Evolutionary conservation across 1,284 basidiomycete genomes (phyloP).

Genomic region (Boletus sp.): DNA sequence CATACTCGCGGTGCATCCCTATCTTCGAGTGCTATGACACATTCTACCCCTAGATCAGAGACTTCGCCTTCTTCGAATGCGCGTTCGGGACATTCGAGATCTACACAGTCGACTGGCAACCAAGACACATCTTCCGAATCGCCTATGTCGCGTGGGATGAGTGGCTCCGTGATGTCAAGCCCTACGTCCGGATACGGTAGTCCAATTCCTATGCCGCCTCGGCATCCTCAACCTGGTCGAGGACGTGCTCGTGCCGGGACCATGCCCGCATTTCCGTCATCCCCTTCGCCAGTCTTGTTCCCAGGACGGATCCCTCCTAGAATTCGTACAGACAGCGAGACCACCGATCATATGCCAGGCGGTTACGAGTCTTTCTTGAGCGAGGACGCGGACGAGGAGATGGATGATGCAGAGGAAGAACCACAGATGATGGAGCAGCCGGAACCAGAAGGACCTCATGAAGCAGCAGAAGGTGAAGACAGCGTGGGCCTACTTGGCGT

Average conservation of each 20-base stretch:
- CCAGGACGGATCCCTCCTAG: slow-evolving; percentile 39
- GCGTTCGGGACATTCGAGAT: slow-evolving; percentile 47
- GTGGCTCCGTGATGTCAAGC: slow-evolving; percentile 38
- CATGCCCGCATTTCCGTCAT: slow-evolving; percentile 47
- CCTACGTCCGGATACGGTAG: slow-evolving; percentile 44
- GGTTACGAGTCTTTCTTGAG: slow-evolving; percentile 40
- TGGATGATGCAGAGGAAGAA: slow-evolving; percentile 43
- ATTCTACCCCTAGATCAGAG: slow-evolving; percentile 42
- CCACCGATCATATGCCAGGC: slow-evolving; percentile 39
- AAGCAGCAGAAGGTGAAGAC: slow-evolving; percentile 70
- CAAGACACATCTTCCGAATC: slow-evolving; percentile 56
- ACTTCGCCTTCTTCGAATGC: slow-evolving; percentile 45
- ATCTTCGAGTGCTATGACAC: slow-evolving; percentile 43
- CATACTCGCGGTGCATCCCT: slow-evolving; percentile 47
- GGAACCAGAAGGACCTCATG: slow-evolving; percentile 56
- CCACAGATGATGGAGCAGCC: slow-evolving; percentile 54
- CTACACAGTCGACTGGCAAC: slow-evolving; percentile 62
- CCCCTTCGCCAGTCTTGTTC: slow-evolving; percentile 51
- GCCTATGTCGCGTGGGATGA: slow-evolving; percentile 40
- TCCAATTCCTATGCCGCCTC: slow-evolving; percentile 72
- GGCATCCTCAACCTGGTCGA: slow-evolving; percentile 57
- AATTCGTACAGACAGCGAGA: slow-evolving; percentile 50
- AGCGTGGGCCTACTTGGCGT: slow-evolving; percentile 63
- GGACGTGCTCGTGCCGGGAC: slow-evolving; percentile 53
- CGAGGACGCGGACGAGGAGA: slow-evolving; percentile 46